These are phyloP conservation scores for Leucoagaricus sp. DNA, from an alignment of 1,284 basidiomycete genomes.

Conservation along the genomic window DNA sequence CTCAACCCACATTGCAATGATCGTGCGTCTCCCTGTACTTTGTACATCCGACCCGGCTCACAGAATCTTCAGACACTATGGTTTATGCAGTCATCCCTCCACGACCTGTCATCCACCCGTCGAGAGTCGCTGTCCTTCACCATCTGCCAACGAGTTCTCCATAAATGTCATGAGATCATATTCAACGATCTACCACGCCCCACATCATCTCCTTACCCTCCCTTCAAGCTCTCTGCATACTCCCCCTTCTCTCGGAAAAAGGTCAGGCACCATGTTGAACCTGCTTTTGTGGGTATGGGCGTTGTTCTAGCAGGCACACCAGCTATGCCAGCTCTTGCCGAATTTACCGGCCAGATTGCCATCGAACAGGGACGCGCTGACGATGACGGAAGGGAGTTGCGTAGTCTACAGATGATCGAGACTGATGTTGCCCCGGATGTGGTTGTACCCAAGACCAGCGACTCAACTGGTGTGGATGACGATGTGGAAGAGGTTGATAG, in stretches of 20 bases:
- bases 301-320: constrained; percentile 78
- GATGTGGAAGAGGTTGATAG: constrained; percentile 35
- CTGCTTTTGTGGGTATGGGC: constrained; percentile 86
- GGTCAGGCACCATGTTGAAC: constrained; percentile 71
- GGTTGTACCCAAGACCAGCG: constrained; percentile 18
- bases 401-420: constrained; percentile 48
- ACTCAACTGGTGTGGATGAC: constrained; percentile 25
- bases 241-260: constrained; percentile 60
- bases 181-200: constrained; percentile 85
- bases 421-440: constrained; percentile 23
- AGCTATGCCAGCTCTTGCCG: constrained; percentile 75
- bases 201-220: constrained; percentile 43
- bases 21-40: constrained; percentile 60
- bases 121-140: constrained; percentile 81
- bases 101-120: constrained; percentile 71
- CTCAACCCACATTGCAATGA: constrained; percentile 92
- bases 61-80: constrained; percentile 75
- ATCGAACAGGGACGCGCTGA: constrained; percentile 85
- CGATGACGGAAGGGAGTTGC: constrained; percentile 47
- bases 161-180: constrained; percentile 95
- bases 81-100: constrained; percentile 97
- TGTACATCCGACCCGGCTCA: constrained; percentile 9
- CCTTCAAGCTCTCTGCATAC: constrained; percentile 45
- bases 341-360: constrained; percentile 80
- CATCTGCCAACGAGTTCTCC: constrained; percentile 91